A percentile compares a stretch with the other conserved stretches of the same genome.
Conservation (phyloP, 2,329 filamentous ascomycete species). For the Helicocarpus griseus region DNA sequence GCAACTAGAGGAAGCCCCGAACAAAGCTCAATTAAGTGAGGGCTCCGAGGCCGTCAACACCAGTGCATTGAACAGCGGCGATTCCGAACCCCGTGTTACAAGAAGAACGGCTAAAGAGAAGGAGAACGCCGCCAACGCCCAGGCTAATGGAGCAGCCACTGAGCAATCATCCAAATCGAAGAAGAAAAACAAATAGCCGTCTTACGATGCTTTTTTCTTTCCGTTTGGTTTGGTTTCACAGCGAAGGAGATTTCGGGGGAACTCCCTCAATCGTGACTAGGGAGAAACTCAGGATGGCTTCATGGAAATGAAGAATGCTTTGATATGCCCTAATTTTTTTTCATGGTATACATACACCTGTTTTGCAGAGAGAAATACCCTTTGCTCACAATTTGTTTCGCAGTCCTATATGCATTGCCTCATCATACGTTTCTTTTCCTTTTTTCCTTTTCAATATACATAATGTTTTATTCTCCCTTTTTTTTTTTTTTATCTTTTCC, state of each 20-base stretch:
- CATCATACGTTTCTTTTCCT: neutral
- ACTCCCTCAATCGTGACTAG: no score
- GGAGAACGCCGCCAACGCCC: constrained; percentile 12
- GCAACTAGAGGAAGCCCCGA: constrained; percentile 22
- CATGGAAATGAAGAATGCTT: no score
- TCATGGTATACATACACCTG: neutral
- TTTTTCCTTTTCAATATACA: neutral
- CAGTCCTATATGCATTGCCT: neutral
- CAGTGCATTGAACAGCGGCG: constrained; percentile 17
- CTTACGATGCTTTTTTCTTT: no score
- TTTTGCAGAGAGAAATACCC: neutral
- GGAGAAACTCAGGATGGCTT: no score
- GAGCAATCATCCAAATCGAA: neutral
- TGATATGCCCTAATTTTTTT: neutral
- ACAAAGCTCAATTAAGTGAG: neutral
- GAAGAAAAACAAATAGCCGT: neutral
- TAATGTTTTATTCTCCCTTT: neutral
- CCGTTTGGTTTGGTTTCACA: no score
- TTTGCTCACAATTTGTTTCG: neutral
- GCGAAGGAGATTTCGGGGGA: no score
- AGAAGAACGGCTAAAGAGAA: constrained; percentile 20
- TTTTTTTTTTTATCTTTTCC: neutral
- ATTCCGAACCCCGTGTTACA: constrained; percentile 7
- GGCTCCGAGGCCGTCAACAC: neutral
- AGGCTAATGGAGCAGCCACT: neutral